Evolutionary conservation across 2,329 filamentous ascomycete genomes (phyloP).

Genomic region (Colletotrichum agaves): DNA sequence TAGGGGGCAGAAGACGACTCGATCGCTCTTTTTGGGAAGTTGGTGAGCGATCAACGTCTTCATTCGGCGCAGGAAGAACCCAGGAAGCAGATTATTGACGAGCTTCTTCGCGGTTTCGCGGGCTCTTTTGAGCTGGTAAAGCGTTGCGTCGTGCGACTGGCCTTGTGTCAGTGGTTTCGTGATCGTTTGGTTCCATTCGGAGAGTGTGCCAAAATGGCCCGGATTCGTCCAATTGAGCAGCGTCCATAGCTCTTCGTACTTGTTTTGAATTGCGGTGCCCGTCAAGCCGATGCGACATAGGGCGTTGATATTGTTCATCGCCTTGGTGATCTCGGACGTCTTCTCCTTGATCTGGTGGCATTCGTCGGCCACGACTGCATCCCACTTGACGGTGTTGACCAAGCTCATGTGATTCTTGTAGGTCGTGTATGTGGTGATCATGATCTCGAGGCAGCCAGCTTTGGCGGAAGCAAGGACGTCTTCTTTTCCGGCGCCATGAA

Average conservation of each 20-base stretch:
- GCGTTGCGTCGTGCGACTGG: conserved; percentile 91
- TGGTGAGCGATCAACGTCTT: conserved; percentile 93
- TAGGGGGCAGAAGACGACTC: conserved; percentile 93
- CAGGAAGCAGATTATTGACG: conserved; percentile 86
- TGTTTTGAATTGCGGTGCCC: conserved; percentile 97
- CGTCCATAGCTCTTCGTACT: conserved; percentile 97
- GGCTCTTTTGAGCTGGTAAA: conserved; percentile 82
- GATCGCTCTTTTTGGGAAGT: conserved; percentile 92
- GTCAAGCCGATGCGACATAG: conserved; percentile 93
- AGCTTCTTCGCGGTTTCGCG: conserved; percentile 86
- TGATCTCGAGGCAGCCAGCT: conserved; percentile 83
- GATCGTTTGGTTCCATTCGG: conserved; percentile 83
- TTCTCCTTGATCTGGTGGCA: conserved; percentile 90
- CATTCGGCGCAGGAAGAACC: conserved; percentile 91
- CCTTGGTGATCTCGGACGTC: conserved; percentile 79
- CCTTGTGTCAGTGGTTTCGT: conserved; percentile 84
- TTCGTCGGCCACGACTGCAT: conserved; percentile 93
- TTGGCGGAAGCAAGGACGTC: conserved; percentile 77
- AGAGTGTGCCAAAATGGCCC: conserved; percentile 70
- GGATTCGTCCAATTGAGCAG: conserved; percentile 97
- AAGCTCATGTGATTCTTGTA: conserved; percentile 80
- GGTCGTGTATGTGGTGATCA: conserved; percentile 94
- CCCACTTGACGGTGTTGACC: conserved; percentile 90
- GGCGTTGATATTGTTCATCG: conserved; percentile 91
- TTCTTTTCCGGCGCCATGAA: conserved; percentile 77